A percentile compares a stretch with the other conserved stretches of the same genome.
Evolutionary conservation across 2,329 filamentous ascomycete genomes (phyloP).

Genomic region (Didymella pomorum): DNA sequence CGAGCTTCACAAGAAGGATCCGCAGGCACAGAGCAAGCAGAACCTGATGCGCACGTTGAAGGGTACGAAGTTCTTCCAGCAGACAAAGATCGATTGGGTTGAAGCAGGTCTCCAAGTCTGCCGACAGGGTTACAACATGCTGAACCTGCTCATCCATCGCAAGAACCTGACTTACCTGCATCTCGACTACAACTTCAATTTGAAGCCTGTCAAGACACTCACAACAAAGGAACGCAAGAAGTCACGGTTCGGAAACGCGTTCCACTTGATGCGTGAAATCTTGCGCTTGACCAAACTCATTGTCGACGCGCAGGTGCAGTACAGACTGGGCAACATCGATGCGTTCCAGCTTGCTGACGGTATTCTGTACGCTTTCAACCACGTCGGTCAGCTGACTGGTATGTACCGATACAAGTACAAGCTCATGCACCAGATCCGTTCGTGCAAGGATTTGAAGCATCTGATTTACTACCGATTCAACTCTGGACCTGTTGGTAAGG

Average conservation of each 20-base stretch:
- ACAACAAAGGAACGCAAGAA: conserved; percentile 99
- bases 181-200: conserved; percentile 98
- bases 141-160: conserved; percentile 95
- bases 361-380: conserved; percentile 99
- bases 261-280: conserved; percentile 98
- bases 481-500: conserved; percentile 93
- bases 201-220: conserved; percentile 98
- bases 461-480: conserved; percentile 99
- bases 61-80: conserved; percentile 98
- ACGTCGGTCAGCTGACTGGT: conserved; percentile 95
- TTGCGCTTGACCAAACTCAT: conserved; percentile 95
- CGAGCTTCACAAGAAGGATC: conserved; percentile 93
- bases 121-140: conserved; percentile 98
- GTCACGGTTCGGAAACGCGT: conserved; percentile 97
- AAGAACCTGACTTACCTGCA: conserved; percentile 99
- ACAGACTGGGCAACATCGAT: conserved; percentile 95
- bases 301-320: conserved; percentile 97
- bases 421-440: conserved; percentile 99
- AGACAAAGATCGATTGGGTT: conserved; percentile 99
- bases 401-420: conserved; percentile 99
- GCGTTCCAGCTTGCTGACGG: conserved; percentile 98
- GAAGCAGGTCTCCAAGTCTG: conserved; percentile 98
- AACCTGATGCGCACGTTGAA: conserved; percentile 89
- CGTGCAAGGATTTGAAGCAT: conserved; percentile 99
- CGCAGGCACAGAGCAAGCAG: conserved; percentile 95